Base-by-base conservation (phyloP, 306 rosid genomes). In the Mimosa bimucronata region DNA sequence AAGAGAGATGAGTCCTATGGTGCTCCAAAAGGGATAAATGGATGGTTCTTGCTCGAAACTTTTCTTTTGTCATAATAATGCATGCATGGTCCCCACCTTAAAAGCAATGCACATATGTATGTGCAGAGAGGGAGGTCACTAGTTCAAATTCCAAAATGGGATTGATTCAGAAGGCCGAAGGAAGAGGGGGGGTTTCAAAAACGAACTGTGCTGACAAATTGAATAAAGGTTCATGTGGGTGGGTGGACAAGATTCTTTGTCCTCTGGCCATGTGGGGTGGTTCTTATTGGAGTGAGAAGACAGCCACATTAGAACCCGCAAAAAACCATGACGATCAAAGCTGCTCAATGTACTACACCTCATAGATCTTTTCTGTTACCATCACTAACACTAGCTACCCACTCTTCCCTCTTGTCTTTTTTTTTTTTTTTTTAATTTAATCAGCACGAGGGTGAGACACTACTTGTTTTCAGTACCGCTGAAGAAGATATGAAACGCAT, bases 41-140 rank as follows among this genome's bases (percentile, higher is more conserved):
- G 70, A 77, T 73, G 83, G 80, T 78, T 78, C 40, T 73, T 73
- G 10, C 62, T 53, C 42, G 86, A 38, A 74, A 74, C 76, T 60
- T 79, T 83, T 72, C 31, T 79, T 74, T 19, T 34, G 19, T 50
- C 7, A 66, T 44, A 74, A 37, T 48, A 66, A 23, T 74, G 74
- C 65, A 79, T 74, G 74, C 65, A 79, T 15, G 87, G 78, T 61
- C 87, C 83, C 84, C 81, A 68, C 81, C 78, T 61, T 52, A 58
- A 79, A 74, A 79, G 80, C 74, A 52, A 42, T 31, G 61, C 61
- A 7, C 3, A 34, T 34, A 34, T 34, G 38, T 34, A 34, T 34
- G 38, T 34, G 38, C 38, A 34, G 66, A 55, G 12, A 45, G 66
- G 45, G 12, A 45, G 73, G 73, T 82, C 77, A 71, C 60, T 46